These are phyloP conservation scores for Chaetoscypha palmicola DNA, from an alignment of 2,329 filamentous ascomycete genomes.

Conservation along the genomic window DNA sequence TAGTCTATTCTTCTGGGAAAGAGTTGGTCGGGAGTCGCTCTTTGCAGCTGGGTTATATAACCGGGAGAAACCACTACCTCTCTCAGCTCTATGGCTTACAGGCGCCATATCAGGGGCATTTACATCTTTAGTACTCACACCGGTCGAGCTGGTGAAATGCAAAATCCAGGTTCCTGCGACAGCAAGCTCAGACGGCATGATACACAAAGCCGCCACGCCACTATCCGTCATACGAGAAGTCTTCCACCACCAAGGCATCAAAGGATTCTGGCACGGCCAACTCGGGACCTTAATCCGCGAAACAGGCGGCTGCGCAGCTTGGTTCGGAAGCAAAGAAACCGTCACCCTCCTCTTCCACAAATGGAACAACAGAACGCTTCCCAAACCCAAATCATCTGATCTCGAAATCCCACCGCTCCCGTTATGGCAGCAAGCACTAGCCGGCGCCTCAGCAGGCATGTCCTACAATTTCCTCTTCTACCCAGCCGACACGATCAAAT, in stretches of 20 bases:
- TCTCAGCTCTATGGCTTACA: conserved; percentile 69
- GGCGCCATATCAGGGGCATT: conserved; percentile 83
- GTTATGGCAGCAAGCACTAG: conserved; percentile 78
- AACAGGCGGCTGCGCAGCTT: conserved; percentile 85
- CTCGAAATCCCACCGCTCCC: conserved; percentile 47
- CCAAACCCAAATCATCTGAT: neutral
- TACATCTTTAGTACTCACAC: conserved; percentile 85
- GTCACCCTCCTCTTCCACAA: conserved; percentile 44
- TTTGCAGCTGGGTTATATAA: conserved; percentile 45
- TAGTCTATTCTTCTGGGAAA: conserved; percentile 87
- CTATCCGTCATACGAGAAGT: conserved; percentile 69
- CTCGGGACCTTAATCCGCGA: conserved; percentile 89
- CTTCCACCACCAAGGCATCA: conserved; percentile 72
- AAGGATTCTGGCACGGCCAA: conserved; percentile 93
- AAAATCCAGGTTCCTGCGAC: conserved; percentile 76
- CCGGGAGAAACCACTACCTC: conserved; percentile 55
- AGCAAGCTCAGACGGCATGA: conserved; percentile 34
- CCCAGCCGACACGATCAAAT: conserved; percentile 95
- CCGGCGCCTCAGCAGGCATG: conserved; percentile 83
- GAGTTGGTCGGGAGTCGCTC: conserved; percentile 60
- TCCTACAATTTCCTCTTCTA: conserved; percentile 97
- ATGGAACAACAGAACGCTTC: conserved; percentile 28
- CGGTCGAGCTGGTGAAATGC: conserved; percentile 96
- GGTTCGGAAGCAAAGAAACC: conserved; percentile 90
- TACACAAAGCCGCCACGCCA: conserved; percentile 50